Conservation (phyloP, 768 basidiomycete genomes). For the Auricularia heimuer region DNA sequence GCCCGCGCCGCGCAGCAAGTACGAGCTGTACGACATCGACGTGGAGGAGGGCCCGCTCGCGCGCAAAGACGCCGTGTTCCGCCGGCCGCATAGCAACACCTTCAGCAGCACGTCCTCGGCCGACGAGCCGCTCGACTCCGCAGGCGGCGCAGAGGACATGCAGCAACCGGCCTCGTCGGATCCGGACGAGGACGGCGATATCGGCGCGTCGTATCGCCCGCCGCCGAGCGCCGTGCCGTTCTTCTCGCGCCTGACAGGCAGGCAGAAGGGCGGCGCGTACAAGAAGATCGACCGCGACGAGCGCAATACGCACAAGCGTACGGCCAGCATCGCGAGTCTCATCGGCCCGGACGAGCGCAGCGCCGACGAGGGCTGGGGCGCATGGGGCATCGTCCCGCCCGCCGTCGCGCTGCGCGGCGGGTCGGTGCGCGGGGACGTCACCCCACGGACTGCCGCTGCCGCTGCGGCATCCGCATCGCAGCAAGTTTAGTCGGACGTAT, state of each 20-base stretch:
- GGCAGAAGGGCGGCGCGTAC: constrained; percentile 16
- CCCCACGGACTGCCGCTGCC: neutral
- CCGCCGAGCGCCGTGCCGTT: constrained; percentile 29
- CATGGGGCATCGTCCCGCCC: constrained; percentile 45
- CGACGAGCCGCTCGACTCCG: constrained; percentile 5
- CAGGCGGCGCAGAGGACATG: constrained; percentile 15
- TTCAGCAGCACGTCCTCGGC: constrained; percentile 3
- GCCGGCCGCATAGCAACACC: neutral
- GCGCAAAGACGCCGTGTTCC: constrained; percentile 15
- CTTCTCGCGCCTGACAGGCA: constrained; percentile 13
- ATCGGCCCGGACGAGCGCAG: constrained; percentile 65
- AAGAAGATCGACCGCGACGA: constrained; percentile 29
- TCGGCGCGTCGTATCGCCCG: constrained; percentile 28
- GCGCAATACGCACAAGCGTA: constrained; percentile 50
- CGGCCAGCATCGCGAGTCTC: constrained; percentile 75
- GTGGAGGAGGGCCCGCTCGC: constrained; percentile 28
- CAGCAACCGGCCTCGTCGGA: constrained; percentile 46
- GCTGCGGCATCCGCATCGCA: neutral
- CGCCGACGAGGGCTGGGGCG: constrained; percentile 79
- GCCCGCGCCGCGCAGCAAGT: constrained; percentile 45
- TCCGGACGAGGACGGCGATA: constrained; percentile 32
- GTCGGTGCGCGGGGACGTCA: neutral
- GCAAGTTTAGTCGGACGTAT: too few species aligned
- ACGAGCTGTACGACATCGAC: constrained; percentile 70
- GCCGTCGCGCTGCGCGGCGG: neutral